Percentiles rank a stretch among this genome's conserved stretches.
Evolutionary conservation across 2,329 filamentous ascomycete species (phyloP).

Genomic region (Ascochyta clinopodiicola): DNA sequence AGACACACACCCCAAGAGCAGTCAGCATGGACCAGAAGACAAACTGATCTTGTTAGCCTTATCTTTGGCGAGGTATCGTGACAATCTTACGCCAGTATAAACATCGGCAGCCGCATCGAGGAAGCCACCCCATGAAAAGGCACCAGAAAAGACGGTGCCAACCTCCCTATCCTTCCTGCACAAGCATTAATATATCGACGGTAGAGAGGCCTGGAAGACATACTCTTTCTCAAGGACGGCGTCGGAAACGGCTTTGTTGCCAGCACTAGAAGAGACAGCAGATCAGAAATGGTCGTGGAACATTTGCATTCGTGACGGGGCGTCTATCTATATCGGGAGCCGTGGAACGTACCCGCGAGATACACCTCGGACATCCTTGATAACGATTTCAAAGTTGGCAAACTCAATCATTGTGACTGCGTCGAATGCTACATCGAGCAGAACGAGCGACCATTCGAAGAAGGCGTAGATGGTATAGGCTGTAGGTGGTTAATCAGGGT

Average conservation of each 20-base stretch:
- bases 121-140: conserved; percentile 75
- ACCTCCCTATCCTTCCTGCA: conserved; percentile 76
- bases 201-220: conserved; percentile 41
- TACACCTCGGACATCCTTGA: conserved; percentile 86
- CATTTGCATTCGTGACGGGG: conserved; percentile 45
- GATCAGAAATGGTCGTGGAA: conserved; percentile 46
- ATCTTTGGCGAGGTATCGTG: background rate
- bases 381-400: conserved; percentile 81
- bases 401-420: conserved; percentile 94
- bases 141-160: conserved; percentile 70
- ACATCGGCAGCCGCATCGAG: conserved; percentile 86
- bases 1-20: conserved; percentile 84
- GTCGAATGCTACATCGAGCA: conserved; percentile 96
- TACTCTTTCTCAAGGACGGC: conserved; percentile 75
- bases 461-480: conserved; percentile 98
- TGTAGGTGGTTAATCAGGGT: conserved; percentile 48
- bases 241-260: conserved; percentile 53
- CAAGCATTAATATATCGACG: conserved; percentile 27
- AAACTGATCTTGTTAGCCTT: conserved; percentile 63
- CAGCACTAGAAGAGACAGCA: conserved; percentile 50
- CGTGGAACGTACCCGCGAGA: conserved; percentile 98
- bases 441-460: conserved; percentile 94
- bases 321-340: conserved; percentile 83
- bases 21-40: conserved; percentile 96
- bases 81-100: conserved; percentile 79